Conservation (phyloP, 768 basidiomycete genomes). For the Leucocoprinus sp. region DNA sequence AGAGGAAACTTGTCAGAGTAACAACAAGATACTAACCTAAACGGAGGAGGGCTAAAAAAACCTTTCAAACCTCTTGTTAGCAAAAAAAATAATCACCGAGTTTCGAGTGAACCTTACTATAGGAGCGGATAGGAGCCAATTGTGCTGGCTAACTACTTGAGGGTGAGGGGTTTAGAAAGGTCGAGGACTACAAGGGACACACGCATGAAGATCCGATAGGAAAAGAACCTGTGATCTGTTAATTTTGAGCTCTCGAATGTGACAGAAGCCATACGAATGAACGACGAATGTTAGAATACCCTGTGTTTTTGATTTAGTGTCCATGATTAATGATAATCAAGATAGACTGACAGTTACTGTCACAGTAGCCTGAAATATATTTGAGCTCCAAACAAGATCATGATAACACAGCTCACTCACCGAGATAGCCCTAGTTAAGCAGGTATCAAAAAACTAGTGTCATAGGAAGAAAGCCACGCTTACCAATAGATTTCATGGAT, state of each 20-base stretch:
- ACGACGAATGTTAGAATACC: slow-evolving; percentile 26
- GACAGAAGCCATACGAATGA: slow-evolving; percentile 16
- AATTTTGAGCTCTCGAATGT: not conserved
- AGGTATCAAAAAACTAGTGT: not conserved
- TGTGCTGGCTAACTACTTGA: slow-evolving; percentile 27
- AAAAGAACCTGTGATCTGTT: slow-evolving; percentile 23
- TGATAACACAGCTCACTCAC: not conserved
- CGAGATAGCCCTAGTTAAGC: not conserved
- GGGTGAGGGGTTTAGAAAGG: not conserved
- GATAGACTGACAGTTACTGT: slow-evolving; percentile 16
- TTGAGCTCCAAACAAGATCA: not conserved
- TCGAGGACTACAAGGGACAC: slow-evolving; percentile 11
- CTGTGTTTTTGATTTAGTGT: slow-evolving; percentile 7
- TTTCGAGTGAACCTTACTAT: slow-evolving; percentile 19
- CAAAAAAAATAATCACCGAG: not conserved
- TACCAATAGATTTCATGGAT: slow-evolving; percentile 31
- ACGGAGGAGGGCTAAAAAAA: slow-evolving; percentile 20
- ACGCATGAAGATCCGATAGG: slow-evolving; percentile 31
- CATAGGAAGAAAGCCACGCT: not conserved
- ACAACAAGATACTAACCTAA: slow-evolving; percentile 16
- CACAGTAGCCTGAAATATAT: slow-evolving; percentile 19
- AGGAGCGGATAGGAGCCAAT: slow-evolving; percentile 23
- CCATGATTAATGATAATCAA: not conserved
- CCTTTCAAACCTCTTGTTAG: slow-evolving; percentile 11
- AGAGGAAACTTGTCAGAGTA: not conserved